Evolutionary conservation across 148 eudicot genomes (phyloP).

Genomic region (Dysphania ambrosioides): DNA sequence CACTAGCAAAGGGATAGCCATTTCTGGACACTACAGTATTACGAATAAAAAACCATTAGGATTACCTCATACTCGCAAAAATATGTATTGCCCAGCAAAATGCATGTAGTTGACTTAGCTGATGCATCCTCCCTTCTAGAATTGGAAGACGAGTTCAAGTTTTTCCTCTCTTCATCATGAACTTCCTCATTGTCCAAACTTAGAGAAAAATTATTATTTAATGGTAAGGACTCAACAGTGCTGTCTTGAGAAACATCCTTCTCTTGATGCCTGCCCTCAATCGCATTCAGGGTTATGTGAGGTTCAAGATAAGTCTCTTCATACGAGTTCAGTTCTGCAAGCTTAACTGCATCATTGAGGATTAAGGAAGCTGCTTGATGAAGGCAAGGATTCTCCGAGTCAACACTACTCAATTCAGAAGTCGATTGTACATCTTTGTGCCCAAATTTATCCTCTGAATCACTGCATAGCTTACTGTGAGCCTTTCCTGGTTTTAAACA

Average conservation of each 20-base stretch:
- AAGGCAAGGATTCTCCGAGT: conserved; percentile 1
- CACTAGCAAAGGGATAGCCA: too few species aligned
- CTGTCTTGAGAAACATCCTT: conserved; percentile 20
- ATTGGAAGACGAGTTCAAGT: conserved; percentile 8
- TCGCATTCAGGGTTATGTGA: conserved; percentile 13
- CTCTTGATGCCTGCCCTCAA: conserved; percentile 13
- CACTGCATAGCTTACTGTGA: not conserved
- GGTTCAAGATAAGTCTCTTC: conserved; percentile 22
- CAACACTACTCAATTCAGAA: conserved; percentile 2
- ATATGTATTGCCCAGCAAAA: conserved; percentile 12
- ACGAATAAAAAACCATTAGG: conserved; percentile 2
- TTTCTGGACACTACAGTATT: too few species aligned
- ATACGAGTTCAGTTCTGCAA: conserved; percentile 14
- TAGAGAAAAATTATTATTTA: not conserved
- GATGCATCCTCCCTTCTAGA: conserved; percentile 19
- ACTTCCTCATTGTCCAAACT: conserved; percentile 8
- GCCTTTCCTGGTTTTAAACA: conserved; percentile 20
- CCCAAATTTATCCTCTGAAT: conserved; percentile 1
- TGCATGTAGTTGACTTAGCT: conserved; percentile 21
- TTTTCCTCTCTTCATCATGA: conserved; percentile 19
- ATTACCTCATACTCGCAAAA: conserved; percentile 25
- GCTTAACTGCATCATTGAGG: conserved; percentile 16
- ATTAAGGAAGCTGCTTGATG: conserved; percentile 2
- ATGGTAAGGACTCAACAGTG: not conserved
- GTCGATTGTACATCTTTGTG: not conserved